These are phyloP conservation scores for Heritiera littoralis DNA, from an alignment of 345 rosid genomes.

Conservation along the genomic window DNA sequence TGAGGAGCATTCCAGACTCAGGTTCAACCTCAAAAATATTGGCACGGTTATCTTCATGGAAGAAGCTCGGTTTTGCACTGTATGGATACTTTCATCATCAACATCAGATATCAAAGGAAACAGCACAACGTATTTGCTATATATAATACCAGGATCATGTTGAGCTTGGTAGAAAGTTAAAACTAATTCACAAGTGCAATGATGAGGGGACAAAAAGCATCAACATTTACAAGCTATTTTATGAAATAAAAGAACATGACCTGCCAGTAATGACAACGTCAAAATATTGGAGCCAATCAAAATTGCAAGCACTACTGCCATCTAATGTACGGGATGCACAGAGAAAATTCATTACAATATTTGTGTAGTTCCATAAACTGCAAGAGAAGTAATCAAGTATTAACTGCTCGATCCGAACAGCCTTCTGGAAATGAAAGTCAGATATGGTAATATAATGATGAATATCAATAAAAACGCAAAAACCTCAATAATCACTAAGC, in stretches of 20 bases:
- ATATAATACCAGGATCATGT: neutral
- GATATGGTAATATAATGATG: neutral
- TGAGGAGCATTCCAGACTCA: conserved; percentile 79
- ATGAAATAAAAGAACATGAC: conserved; percentile 36
- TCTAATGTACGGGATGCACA: conserved; percentile 50
- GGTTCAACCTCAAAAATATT: conserved; percentile 91
- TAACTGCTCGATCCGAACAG: neutral
- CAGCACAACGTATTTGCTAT: neutral
- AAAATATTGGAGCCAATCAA: conserved; percentile 91
- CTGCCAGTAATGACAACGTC: conserved; percentile 97
- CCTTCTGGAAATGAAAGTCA: neutral
- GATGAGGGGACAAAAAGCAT: neutral
- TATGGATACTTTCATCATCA: conserved; percentile 14
- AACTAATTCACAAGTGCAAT: conserved; percentile 1
- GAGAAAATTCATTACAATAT: conserved; percentile 93
- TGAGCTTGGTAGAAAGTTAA: neutral
- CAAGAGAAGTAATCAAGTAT: conserved; percentile 31
- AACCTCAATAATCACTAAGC: neutral
- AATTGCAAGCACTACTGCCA: conserved; percentile 51
- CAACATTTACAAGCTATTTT: conserved; percentile 4
- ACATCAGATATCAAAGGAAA: conserved; percentile 25
- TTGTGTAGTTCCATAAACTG: conserved; percentile 99
- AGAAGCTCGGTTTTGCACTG: conserved; percentile 97
- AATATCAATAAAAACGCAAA: neutral
- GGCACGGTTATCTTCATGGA: conserved; percentile 85